phyloP scores from a whole-genome alignment of 2,329 filamentous ascomycete genomes.

The Catunica adiposa region DNA sequence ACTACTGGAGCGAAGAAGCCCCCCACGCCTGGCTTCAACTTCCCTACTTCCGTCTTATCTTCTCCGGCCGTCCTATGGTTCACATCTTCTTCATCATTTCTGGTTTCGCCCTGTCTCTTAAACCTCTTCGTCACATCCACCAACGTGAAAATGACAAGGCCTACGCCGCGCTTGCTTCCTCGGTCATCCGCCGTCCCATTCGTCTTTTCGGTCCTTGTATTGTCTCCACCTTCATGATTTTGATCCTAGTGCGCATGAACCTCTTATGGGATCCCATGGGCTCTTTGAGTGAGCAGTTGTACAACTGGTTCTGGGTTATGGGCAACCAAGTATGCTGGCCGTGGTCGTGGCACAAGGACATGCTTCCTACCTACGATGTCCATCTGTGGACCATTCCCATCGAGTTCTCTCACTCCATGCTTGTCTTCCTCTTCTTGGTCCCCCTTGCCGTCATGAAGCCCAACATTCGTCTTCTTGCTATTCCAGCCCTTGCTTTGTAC shows the following conservation, averaged over 20 bases:
- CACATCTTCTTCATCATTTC: constrained; percentile 47
- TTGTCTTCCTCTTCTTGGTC: constrained; percentile 37
- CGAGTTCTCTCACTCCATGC: constrained; percentile 41
- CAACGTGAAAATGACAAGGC: constrained; percentile 9
- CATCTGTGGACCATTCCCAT: constrained; percentile 48
- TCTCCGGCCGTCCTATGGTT: constrained; percentile 39
- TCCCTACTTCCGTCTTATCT: constrained; percentile 37
- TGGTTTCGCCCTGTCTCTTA: constrained; percentile 42
- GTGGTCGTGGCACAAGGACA: constrained; percentile 15
- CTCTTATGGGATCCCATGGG: constrained; percentile 14
- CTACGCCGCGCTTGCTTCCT: constrained; percentile 25
- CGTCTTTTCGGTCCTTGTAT: constrained; percentile 36
- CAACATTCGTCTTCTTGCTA: constrained; percentile 26
- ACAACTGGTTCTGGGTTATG: constrained; percentile 28
- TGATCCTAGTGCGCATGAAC: constrained; percentile 21
- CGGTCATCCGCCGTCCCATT: constrained; percentile 35
- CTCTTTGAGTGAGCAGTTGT: constrained; percentile 22
- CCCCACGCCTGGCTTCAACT: constrained; percentile 25
- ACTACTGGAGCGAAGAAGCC: constrained; percentile 31
- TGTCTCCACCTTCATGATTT: constrained; percentile 33
- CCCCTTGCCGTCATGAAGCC: constrained; percentile 32
- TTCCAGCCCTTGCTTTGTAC: constrained; percentile 26
- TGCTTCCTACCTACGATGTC: constrained; percentile 29
- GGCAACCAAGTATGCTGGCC: constrained; percentile 16
- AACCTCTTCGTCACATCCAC: constrained; percentile 28